Conservation (phyloP, 495 filamentous ascomycete species). For the Elasticomyces elasticus region DNA sequence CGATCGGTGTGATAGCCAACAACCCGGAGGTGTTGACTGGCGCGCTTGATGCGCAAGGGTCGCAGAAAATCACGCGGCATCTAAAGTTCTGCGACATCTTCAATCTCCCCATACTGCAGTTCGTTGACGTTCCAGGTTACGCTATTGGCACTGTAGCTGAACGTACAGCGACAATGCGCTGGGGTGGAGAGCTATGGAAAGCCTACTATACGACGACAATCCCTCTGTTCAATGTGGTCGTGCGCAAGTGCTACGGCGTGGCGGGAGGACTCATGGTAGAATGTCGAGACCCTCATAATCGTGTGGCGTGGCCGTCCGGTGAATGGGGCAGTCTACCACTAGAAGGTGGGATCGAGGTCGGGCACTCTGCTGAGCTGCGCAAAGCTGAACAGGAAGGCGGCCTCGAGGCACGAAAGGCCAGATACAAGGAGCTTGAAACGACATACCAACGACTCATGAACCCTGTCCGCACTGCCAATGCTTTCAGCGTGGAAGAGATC, state of each 20-base stretch:
- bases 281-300: conserved; percentile 47
- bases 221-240: conserved; percentile 51
- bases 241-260: conserved; percentile 48
- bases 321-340: conserved; percentile 52
- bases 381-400: conserved; percentile 42
- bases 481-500: conserved; percentile 55
- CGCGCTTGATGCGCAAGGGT: conserved; percentile 49
- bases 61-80: conserved; percentile 48
- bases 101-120: conserved; percentile 53
- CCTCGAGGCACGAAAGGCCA: conserved; percentile 35
- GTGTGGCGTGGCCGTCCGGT: conserved; percentile 50
- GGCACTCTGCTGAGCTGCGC: conserved; percentile 47
- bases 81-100: conserved; percentile 55
- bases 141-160: conserved; percentile 54
- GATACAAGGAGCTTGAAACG: conserved; percentile 46
- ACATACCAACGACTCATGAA: conserved; percentile 54
- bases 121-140: conserved; percentile 51
- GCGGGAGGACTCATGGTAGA: conserved; percentile 55
- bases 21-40: conserved; percentile 54
- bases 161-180: conserved; percentile 52
- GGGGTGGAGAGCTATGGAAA: conserved; percentile 49
- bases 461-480: conserved; percentile 52
- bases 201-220: conserved; percentile 50
- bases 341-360: conserved; percentile 54
- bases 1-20: conserved; percentile 46